Conservation (phyloP, 2,329 filamentous ascomycete species). For the Grosmannia penicillata region DNA sequence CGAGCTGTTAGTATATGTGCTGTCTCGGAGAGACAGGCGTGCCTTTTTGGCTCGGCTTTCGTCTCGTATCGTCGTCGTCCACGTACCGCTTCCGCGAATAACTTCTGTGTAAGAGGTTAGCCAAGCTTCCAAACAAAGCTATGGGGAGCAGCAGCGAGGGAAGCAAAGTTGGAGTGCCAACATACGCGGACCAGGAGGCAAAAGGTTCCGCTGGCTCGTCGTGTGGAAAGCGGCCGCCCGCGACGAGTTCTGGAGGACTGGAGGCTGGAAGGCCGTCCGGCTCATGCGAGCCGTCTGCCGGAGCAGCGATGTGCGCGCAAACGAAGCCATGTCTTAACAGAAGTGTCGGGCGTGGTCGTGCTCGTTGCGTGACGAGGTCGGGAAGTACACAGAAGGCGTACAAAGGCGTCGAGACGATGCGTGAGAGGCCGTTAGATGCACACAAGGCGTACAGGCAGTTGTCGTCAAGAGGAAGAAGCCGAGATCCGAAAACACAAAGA, state of each 20-base stretch:
- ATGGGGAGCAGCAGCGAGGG: background rate
- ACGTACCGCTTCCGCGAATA: constrained; percentile 59
- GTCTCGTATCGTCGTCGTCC: too few relatives aligned
- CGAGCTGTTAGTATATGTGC: constrained; percentile 2
- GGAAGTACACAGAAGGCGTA: background rate
- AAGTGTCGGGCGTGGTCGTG: background rate
- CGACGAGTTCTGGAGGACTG: constrained; percentile 22
- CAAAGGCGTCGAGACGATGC: background rate
- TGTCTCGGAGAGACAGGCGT: too few relatives aligned
- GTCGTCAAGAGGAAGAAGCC: constrained; percentile 6
- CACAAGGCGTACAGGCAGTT: background rate
- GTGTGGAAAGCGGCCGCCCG: constrained; percentile 76
- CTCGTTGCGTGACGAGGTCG: too few relatives aligned
- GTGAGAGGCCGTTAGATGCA: background rate
- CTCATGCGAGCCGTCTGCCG: constrained; percentile 33
- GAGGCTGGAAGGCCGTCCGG: constrained; percentile 18
- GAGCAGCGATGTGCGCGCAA: constrained; percentile 38
- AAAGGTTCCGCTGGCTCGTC: constrained; percentile 56
- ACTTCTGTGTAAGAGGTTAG: constrained; percentile 35
- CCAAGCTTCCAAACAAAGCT: background rate
- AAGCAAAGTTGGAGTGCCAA: constrained; percentile 12
- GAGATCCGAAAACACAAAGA: constrained; percentile 6
- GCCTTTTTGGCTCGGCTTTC: too few relatives aligned
- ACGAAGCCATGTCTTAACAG: constrained; percentile 43
- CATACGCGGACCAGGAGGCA: constrained; percentile 78